phyloP scores from a whole-genome alignment of 129 eudicot genomes.

The Flaveria brownii region DNA sequence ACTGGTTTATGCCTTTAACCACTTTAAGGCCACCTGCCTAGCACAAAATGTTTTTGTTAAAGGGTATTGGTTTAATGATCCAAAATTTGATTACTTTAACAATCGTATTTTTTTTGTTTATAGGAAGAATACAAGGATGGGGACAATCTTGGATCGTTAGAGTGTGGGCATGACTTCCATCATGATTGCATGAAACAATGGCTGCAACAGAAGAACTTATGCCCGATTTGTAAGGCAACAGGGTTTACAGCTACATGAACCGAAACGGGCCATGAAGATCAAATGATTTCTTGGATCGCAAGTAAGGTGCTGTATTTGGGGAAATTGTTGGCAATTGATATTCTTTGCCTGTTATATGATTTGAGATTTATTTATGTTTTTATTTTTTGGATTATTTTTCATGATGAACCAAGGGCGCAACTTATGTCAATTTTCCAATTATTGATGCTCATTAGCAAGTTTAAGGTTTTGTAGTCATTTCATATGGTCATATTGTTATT shows the following conservation, averaged over 20 bases:
- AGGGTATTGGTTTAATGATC: not conserved
- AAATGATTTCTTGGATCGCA: slow-evolving; percentile 12
- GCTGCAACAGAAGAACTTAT: slow-evolving; percentile 72
- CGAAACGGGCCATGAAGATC: not conserved
- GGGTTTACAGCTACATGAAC: slow-evolving; percentile 42
- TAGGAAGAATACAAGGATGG: slow-evolving; percentile 72
- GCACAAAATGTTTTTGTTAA: too few relatives aligned
- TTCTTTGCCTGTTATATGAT: slow-evolving; percentile 30
- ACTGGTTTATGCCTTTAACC: too few relatives aligned
- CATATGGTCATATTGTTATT: not conserved
- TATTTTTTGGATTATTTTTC: slow-evolving; percentile 19
- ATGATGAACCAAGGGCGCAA: slow-evolving; percentile 30
- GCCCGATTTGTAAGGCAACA: slow-evolving; percentile 86
- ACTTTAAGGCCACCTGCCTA: too few relatives aligned
- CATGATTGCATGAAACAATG: slow-evolving; percentile 69
- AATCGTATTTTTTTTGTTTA: not conserved
- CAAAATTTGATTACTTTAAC: not conserved
- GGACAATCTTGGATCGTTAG: slow-evolving; percentile 64
- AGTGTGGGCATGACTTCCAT: slow-evolving; percentile 85
- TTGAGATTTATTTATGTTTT: slow-evolving; percentile 25
- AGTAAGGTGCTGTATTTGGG: slow-evolving; percentile 31
- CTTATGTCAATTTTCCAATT: slow-evolving; percentile 24
- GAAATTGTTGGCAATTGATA: slow-evolving; percentile 24
- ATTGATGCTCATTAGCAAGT: slow-evolving; percentile 15
- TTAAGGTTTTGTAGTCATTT: slow-evolving; percentile 2